phyloP scores from a whole-genome alignment of 129 eudicot genomes.

The Helianthus tuberosus region DNA sequence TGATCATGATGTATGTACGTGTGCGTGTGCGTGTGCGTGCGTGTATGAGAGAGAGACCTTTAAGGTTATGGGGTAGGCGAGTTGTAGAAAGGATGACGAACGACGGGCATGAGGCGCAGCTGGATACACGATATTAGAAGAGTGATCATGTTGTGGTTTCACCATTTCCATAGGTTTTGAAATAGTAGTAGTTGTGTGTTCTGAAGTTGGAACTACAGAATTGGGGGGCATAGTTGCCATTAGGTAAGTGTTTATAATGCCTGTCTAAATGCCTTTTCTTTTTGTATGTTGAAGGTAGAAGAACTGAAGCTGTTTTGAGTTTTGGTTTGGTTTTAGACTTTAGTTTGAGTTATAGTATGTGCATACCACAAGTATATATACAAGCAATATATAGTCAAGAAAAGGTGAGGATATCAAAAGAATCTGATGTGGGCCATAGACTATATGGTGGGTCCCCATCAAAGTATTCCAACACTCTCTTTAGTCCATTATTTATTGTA shows the following conservation, averaged over 20 bases:
- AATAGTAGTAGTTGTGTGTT: constrained; percentile 27
- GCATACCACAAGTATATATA: constrained; percentile 40
- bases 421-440: constrained; percentile 52
- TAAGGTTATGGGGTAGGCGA: constrained; percentile 64
- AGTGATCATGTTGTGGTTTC: constrained; percentile 42
- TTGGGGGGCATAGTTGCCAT: constrained; percentile 51
- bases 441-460: constrained; percentile 54
- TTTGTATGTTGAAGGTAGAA: constrained; percentile 5
- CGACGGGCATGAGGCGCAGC: constrained; percentile 41
- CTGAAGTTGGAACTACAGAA: constrained; percentile 64
- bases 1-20: neutral
- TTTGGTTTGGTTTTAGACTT: constrained; percentile 31
- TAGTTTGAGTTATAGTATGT: constrained; percentile 42
- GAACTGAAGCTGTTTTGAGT: constrained; percentile 30
- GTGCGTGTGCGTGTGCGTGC: neutral
- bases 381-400: constrained; percentile 30
- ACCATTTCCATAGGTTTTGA: constrained; percentile 40
- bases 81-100: constrained; percentile 52
- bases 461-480: constrained; percentile 45
- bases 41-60: constrained; percentile 54
- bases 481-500: constrained; percentile 51
- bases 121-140: constrained; percentile 48
- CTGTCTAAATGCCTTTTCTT: constrained; percentile 21
- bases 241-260: constrained; percentile 25
- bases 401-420: constrained; percentile 53